phyloP scores from a whole-genome alignment of 371 early-diverging fungal species.

The Apophysomyces trapeziformis region DNA sequence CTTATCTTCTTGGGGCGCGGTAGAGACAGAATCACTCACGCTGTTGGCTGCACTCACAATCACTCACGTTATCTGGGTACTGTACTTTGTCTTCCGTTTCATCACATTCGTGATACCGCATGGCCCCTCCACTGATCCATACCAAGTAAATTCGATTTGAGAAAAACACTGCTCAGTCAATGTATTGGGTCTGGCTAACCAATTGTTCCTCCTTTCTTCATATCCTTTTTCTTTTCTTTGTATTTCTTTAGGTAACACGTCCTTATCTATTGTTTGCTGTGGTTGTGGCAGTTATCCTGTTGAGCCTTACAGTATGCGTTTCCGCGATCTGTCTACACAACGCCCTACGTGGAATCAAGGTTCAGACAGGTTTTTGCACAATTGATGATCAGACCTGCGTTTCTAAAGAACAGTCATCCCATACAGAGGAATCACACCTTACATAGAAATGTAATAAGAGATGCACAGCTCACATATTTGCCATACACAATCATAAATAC shows the following conservation, averaged over 20 bases:
- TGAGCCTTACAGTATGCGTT: background rate
- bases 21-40: conserved; percentile 12
- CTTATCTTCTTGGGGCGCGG: conserved; percentile 13
- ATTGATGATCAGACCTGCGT: background rate
- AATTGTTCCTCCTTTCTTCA: background rate
- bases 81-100: conserved; percentile 29
- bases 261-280: background rate
- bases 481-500: too few relatives aligned
- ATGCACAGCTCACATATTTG: too few relatives aligned
- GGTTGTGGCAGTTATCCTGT: background rate
- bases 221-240: background rate
- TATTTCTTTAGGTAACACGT: background rate
- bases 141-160: conserved; percentile 19
- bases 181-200: too few relatives aligned
- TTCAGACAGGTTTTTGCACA: background rate
- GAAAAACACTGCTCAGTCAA: too few relatives aligned
- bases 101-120: conserved; percentile 25
- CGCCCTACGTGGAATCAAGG: background rate
- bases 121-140: conserved; percentile 20
- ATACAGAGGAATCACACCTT: too few relatives aligned
- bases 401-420: too few relatives aligned
- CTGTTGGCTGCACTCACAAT: conserved; percentile 1
- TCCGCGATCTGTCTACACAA: background rate
- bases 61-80: conserved; percentile 11
- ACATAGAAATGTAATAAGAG: too few relatives aligned